Conservation (phyloP, 2,329 filamentous ascomycete genomes). For the Pseudonectria buxi region DNA sequence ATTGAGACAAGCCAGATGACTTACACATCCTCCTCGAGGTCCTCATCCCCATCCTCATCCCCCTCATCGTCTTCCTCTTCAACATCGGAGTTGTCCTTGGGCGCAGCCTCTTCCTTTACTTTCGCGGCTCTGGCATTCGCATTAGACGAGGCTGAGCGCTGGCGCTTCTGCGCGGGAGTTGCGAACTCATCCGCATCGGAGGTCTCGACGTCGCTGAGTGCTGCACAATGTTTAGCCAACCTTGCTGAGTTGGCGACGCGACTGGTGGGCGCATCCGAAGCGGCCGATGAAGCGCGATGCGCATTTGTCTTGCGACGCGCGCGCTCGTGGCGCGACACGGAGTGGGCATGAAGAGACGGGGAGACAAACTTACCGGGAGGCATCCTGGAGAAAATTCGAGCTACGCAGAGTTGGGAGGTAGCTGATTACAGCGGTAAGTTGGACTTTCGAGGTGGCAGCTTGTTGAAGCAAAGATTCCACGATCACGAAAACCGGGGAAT, state of each 20-base stretch:
- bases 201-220: conserved; percentile 32
- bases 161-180: conserved; percentile 18
- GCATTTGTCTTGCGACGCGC: conserved; percentile 4
- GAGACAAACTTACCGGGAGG: conserved; percentile 19
- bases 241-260: conserved; percentile 3
- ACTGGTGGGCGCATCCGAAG: background rate
- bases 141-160: conserved; percentile 1
- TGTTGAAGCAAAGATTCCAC: no score
- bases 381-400: conserved; percentile 10
- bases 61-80: conserved; percentile 28
- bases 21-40: conserved; percentile 38
- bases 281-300: conserved; percentile 2
- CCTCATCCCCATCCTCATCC: conserved; percentile 31
- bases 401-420: background rate
- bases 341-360: background rate
- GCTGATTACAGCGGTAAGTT: background rate
- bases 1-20: conserved; percentile 20
- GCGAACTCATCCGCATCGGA: conserved; percentile 26
- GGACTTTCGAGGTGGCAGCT: no score
- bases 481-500: no score
- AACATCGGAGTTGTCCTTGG: conserved; percentile 22
- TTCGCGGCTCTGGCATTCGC: no score
- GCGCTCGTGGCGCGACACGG: background rate
- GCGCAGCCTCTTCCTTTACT: conserved; percentile 5
- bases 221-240: conserved; percentile 20